phyloP scores from a whole-genome alignment of 2,329 filamentous ascomycete species.

The Aspergillus carbonarius region DNA sequence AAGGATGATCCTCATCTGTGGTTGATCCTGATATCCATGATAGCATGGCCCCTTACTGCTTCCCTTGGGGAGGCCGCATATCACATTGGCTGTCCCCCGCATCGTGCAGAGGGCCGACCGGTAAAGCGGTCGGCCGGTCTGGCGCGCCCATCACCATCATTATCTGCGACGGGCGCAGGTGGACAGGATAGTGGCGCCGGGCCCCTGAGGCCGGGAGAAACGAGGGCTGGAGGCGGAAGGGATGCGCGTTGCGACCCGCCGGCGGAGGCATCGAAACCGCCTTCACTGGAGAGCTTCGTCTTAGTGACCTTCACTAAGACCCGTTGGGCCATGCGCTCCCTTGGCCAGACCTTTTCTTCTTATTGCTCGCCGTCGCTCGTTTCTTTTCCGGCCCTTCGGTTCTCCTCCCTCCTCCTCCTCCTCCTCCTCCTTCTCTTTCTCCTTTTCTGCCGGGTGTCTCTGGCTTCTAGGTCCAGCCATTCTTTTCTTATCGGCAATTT shows the following conservation, averaged over 20 bases:
- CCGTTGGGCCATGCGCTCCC: background rate
- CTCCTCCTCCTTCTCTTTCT: background rate
- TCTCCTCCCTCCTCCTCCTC: conserved; percentile 5
- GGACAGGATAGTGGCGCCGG: conserved; percentile 1
- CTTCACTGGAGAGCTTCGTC: background rate
- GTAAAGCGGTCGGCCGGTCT: background rate
- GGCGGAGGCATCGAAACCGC: background rate
- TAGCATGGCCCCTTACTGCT: background rate
- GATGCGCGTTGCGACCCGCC: conserved; percentile 18
- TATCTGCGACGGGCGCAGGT: background rate
- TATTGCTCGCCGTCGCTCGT: background rate
- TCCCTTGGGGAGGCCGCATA: background rate
- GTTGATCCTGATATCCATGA: too few species aligned
- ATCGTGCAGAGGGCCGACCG: too few species aligned
- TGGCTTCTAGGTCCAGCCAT: background rate
- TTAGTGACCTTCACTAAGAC: conserved; percentile 7
- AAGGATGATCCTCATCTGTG: background rate
- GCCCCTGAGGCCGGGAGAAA: conserved; percentile 17
- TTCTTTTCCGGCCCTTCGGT: background rate
- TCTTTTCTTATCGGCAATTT: background rate
- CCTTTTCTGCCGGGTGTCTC: background rate
- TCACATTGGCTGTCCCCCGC: background rate
- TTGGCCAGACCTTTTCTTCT: conserved; percentile 5
- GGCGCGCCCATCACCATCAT: background rate
- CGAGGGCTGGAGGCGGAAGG: conserved; percentile 11